Percentiles rank a stretch among this genome's conserved stretches.
Evolutionary conservation across 2,329 filamentous ascomycete species (phyloP).

Genomic region (Apiospora koreana): DNA sequence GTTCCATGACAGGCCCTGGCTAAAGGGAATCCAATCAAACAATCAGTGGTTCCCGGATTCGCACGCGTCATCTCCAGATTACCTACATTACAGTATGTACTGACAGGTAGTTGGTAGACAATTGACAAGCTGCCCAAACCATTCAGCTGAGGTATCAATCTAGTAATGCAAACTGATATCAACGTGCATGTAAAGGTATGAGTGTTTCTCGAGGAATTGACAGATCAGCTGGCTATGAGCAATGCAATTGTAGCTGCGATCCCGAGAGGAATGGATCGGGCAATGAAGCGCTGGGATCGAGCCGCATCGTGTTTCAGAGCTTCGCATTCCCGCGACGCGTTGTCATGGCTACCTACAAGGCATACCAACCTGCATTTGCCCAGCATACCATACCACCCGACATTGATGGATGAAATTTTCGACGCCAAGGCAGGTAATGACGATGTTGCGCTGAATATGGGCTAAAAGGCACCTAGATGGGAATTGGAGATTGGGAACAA

Average conservation of each 20-base stretch:
- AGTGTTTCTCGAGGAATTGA: neutral
- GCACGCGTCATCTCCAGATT: neutral
- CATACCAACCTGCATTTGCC: too few species aligned
- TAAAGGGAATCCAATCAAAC: neutral
- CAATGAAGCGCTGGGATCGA: neutral
- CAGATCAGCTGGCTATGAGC: neutral
- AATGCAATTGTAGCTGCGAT: neutral
- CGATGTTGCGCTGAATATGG: neutral
- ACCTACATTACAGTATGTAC: too few species aligned
- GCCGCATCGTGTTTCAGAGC: neutral
- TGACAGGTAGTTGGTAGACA: neutral
- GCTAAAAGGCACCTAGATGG: neutral
- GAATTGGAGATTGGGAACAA: neutral
- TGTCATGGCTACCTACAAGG: neutral
- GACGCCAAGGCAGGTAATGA: neutral
- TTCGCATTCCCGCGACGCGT: neutral
- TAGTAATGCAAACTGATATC: neutral
- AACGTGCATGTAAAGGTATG: neutral
- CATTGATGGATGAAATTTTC: neutral
- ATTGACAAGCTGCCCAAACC: neutral
- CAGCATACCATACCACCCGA: neutral
- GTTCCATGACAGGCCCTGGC: neutral
- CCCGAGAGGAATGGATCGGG: neutral
- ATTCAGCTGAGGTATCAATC: neutral
- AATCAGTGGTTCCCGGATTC: neutral